Conservation (phyloP, 139 green algal genomes). For the Micractinium conductrix region DNA sequence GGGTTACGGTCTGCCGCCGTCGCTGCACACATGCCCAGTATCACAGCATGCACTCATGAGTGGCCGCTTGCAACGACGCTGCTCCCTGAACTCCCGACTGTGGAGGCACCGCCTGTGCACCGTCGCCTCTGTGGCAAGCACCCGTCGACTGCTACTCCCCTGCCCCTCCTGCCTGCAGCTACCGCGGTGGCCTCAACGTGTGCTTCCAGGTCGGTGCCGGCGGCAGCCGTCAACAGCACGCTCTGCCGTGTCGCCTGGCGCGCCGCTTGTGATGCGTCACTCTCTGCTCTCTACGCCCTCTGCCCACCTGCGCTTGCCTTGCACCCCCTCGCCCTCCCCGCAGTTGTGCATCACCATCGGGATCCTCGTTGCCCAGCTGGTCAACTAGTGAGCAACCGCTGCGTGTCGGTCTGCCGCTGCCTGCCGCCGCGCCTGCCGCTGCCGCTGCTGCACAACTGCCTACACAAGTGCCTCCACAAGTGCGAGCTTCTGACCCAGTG, state of each 20-base stretch:
- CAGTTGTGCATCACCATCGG: slow-evolving; percentile 26
- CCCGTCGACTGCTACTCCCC: too few relatives aligned
- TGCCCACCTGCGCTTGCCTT: not conserved
- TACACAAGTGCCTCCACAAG: too few relatives aligned
- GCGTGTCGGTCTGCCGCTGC: not conserved
- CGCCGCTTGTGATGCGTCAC: too few relatives aligned
- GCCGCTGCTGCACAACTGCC: not conserved
- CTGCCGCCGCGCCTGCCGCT: not conserved
- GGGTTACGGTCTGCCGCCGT: too few relatives aligned
- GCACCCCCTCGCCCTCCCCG: not conserved
- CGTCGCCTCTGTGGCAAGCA: too few relatives aligned
- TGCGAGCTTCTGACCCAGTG: too few relatives aligned
- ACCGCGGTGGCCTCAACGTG: slow-evolving; percentile 13
- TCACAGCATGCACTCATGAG: too few relatives aligned
- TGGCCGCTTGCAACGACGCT: too few relatives aligned
- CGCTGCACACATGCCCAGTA: too few relatives aligned
- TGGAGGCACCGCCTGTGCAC: too few relatives aligned
- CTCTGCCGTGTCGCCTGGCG: not conserved
- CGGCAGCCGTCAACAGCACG: not conserved
- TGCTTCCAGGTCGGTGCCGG: slow-evolving; percentile 4
- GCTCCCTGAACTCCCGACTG: too few relatives aligned
- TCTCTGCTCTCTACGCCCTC: too few relatives aligned
- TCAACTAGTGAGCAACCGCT: not conserved
- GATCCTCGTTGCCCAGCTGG: not conserved
- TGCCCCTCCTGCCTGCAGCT: slow-evolving; percentile 2